phyloP scores from a whole-genome alignment of 1,284 basidiomycete species.

The Xerocomus nothofagi region DNA sequence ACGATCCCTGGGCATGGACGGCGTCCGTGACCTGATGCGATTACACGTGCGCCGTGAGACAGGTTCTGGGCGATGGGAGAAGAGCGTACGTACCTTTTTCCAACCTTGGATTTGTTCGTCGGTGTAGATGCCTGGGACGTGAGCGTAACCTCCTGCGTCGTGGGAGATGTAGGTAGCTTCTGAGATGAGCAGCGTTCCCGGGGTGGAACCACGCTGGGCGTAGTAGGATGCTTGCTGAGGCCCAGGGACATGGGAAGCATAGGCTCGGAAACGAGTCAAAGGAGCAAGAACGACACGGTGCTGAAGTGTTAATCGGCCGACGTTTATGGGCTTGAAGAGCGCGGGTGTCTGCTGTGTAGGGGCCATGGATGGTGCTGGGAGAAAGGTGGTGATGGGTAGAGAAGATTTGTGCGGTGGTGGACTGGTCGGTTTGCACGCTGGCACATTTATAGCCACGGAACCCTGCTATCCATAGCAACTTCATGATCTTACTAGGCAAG shows the following conservation, averaged over 20 bases:
- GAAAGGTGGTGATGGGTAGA: background rate
- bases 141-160: constrained; percentile 22
- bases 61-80: too few species aligned
- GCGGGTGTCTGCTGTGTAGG: constrained; percentile 1
- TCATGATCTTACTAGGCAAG: too few species aligned
- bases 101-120: constrained; percentile 26
- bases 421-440: background rate
- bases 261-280: constrained; percentile 35
- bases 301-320: constrained; percentile 34
- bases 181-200: constrained; percentile 34
- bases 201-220: constrained; percentile 28
- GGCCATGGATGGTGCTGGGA: constrained; percentile 1
- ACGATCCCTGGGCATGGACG: constrained; percentile 43
- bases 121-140: constrained; percentile 30
- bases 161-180: constrained; percentile 37
- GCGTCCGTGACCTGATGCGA: constrained; percentile 33
- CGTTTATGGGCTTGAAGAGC: constrained; percentile 37
- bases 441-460: background rate
- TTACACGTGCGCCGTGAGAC: background rate
- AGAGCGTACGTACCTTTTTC: constrained; percentile 15
- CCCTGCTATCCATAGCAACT: background rate
- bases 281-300: constrained; percentile 38
- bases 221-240: constrained; percentile 32
- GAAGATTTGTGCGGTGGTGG: background rate
- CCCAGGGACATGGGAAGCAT: constrained; percentile 19